A percentile compares a stretch with the other conserved stretches of the same genome.
These are phyloP conservation scores for Blastobotrys peoriensis DNA, from an alignment of 805 yeast species.

Conservation along the genomic window DNA sequence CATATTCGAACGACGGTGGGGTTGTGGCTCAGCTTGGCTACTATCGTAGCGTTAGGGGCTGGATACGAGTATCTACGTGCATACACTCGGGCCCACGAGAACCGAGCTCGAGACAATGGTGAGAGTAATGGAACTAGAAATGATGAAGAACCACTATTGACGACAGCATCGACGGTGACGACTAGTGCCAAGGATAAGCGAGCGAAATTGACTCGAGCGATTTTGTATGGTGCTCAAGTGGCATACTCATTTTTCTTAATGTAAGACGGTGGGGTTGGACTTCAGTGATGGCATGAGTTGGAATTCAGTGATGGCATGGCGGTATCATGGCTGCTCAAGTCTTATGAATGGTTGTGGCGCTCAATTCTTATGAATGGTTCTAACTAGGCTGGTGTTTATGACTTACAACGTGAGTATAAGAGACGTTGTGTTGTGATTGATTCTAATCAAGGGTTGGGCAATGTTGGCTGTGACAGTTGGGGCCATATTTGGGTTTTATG, in stretches of 20 bases:
- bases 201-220: conserved; percentile 10
- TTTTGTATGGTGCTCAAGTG: conserved; percentile 58
- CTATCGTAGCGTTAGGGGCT: conserved; percentile 43
- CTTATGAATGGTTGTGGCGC: no score
- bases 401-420: conserved; percentile 50
- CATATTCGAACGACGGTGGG: conserved; percentile 51
- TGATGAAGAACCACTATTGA: conserved; percentile 1
- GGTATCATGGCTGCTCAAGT: no score
- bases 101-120: not conserved
- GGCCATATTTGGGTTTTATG: conserved; percentile 60
- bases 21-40: conserved; percentile 46
- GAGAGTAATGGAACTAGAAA: conserved; percentile 1
- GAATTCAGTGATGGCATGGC: no score
- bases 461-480: conserved; percentile 70
- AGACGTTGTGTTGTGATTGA: conserved; percentile 1
- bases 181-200: conserved; percentile 5
- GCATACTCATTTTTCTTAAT: conserved; percentile 51
- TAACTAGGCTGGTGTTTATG: conserved; percentile 71
- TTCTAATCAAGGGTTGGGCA: conserved; percentile 54
- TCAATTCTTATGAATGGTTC: not conserved
- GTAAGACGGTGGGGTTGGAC: conserved; percentile 18
- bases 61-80: conserved; percentile 56
- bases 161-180: not conserved
- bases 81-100: not conserved
- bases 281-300: not conserved